A percentile compares a stretch with the other conserved stretches of the same genome.
phyloP scores from a whole-genome alignment of 371 early-diverging fungal species.

The Mycotypha africana region DNA sequence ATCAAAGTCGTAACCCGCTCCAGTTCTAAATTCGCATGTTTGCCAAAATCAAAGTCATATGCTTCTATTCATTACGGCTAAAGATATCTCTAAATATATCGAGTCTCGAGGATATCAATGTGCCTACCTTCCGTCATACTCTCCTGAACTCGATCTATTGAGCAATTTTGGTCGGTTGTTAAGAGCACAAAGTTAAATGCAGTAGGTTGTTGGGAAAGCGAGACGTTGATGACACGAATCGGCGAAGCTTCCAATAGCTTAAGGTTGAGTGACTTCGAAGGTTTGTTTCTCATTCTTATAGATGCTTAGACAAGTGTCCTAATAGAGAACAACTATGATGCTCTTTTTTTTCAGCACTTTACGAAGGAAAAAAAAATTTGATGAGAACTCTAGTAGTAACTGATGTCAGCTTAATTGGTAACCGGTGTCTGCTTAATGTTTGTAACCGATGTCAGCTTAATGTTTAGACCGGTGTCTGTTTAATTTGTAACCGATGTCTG shows the following conservation, averaged over 20 bases:
- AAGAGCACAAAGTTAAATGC: conserved; percentile 10
- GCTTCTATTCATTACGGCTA: conserved; percentile 1
- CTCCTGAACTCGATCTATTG: conserved; percentile 10
- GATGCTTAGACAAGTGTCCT: conserved; percentile 3
- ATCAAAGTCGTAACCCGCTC: conserved; percentile 4
- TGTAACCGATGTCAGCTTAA: conserved; percentile 2
- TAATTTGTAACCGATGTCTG: too few relatives aligned
- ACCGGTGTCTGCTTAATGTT: not conserved
- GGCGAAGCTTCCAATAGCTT: conserved; percentile 10
- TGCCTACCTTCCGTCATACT: too few relatives aligned
- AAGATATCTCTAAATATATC: conserved; percentile 8
- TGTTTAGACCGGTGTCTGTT: too few relatives aligned
- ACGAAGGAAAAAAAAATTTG: conserved; percentile 4
- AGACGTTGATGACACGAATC: conserved; percentile 8
- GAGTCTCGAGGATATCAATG: conserved; percentile 8
- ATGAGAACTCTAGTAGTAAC: conserved; percentile 3
- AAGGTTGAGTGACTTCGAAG: conserved; percentile 5
- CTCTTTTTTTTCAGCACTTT: conserved; percentile 2
- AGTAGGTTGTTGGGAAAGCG: conserved; percentile 5
- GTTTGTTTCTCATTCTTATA: too few relatives aligned
- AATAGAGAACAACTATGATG: conserved; percentile 6
- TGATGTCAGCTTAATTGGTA: conserved; percentile 2
- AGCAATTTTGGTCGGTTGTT: conserved; percentile 14
- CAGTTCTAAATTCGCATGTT: conserved; percentile 5
- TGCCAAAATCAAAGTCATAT: conserved; percentile 4